Evolutionary conservation across 768 basidiomycete species (phyloP).

Genomic region (Psilocybe cyanescens): DNA sequence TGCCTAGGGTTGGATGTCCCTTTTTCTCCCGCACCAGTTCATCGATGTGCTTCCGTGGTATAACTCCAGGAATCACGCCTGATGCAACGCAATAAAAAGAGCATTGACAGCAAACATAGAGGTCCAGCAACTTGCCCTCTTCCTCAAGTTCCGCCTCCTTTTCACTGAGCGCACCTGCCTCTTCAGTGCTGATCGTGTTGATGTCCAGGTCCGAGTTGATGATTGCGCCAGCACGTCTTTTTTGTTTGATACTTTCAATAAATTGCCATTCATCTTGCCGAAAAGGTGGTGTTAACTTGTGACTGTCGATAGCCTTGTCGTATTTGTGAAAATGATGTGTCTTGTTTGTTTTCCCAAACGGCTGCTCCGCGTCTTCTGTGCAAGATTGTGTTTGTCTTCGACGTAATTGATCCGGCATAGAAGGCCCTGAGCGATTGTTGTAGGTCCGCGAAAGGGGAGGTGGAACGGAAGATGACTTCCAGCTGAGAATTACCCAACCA

Average conservation of each 20-base stretch:
- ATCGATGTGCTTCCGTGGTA: conserved; percentile 64
- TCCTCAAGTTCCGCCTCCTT: conserved; percentile 37
- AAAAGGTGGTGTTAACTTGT: conserved; percentile 64
- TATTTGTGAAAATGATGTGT: conserved; percentile 88
- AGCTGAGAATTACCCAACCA: conserved; percentile 78
- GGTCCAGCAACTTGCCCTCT: conserved; percentile 66
- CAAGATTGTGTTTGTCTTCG: conserved; percentile 57
- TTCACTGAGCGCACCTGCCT: conserved; percentile 35
- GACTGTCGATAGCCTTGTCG: conserved; percentile 68
- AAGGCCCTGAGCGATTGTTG: conserved; percentile 35
- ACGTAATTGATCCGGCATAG: conserved; percentile 59
- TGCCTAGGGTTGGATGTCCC: conserved; percentile 59
- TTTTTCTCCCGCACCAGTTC: conserved; percentile 66
- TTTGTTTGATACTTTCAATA: conserved; percentile 53
- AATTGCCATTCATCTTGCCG: conserved; percentile 64
- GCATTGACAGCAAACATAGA: conserved; percentile 88
- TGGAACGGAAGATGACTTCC: conserved; percentile 64
- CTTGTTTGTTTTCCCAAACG: conserved; percentile 52
- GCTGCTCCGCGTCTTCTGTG: conserved; percentile 50
- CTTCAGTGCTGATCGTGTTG: conserved; percentile 40
- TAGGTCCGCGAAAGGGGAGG: conserved; percentile 68
- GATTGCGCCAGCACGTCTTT: conserved; percentile 43
- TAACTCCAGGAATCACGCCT: conserved; percentile 71
- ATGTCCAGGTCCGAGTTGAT: conserved; percentile 45
- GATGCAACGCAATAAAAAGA: conserved; percentile 74